phyloP scores from a whole-genome alignment of 768 basidiomycete genomes.

The Floccularia luteovirens region DNA sequence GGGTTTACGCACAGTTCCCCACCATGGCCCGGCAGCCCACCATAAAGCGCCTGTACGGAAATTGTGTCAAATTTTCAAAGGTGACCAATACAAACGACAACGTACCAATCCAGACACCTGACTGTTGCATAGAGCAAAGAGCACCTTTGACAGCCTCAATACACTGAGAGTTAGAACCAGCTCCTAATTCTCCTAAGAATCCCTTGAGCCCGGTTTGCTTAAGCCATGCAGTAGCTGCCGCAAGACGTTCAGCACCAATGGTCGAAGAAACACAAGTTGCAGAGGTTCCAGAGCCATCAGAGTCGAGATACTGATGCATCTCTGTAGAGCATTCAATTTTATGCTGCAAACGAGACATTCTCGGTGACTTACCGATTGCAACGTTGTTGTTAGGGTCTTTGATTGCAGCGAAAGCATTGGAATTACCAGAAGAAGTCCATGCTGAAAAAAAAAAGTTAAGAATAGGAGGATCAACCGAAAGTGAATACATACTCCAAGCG shows the following conservation, averaged over 20 bases:
- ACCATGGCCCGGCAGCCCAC: conserved; percentile 64
- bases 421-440: conserved; percentile 4
- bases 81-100: background rate
- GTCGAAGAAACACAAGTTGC: conserved; percentile 48
- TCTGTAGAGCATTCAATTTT: conserved; percentile 22
- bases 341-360: background rate
- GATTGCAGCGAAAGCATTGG: conserved; percentile 21
- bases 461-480: background rate
- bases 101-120: conserved; percentile 50
- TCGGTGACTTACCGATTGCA: conserved; percentile 36
- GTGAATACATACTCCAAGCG: conserved; percentile 29
- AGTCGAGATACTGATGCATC: conserved; percentile 69
- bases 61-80: background rate
- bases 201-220: conserved; percentile 52
- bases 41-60: conserved; percentile 20
- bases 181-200: conserved; percentile 58
- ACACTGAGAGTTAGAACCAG: conserved; percentile 37
- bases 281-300: conserved; percentile 51
- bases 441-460: background rate
- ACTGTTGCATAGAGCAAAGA: conserved; percentile 50
- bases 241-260: conserved; percentile 51
- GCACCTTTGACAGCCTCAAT: conserved; percentile 46
- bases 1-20: conserved; percentile 36
- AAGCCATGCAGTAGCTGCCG: conserved; percentile 51
- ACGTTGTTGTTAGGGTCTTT: conserved; percentile 55